Evolutionary conservation across 208 protist species (phyloP).

Genomic region (Leishmania tarentolae): DNA sequence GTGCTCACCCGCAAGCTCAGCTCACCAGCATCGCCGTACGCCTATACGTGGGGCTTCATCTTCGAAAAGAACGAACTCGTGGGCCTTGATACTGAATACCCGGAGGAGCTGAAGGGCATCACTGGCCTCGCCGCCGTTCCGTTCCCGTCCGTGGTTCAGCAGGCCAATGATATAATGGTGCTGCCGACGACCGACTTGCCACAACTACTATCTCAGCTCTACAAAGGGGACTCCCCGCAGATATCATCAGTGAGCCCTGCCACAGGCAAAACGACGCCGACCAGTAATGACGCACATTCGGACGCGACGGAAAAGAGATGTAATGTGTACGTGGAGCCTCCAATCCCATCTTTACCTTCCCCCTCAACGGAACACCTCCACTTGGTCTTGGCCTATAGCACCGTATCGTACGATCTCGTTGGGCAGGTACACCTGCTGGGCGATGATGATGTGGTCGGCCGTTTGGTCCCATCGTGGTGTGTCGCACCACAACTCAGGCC

Average conservation of each 20-base stretch:
- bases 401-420: slow-evolving; percentile 34
- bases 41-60: slow-evolving; percentile 18
- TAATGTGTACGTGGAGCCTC: not conserved
- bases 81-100: not conserved
- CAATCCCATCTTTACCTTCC: not conserved
- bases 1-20: slow-evolving; percentile 4
- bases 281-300: not conserved
- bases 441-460: slow-evolving; percentile 25
- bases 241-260: not conserved
- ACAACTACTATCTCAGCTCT: slow-evolving; percentile 1
- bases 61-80: slow-evolving; percentile 22
- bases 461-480: slow-evolving; percentile 31
- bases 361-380: slow-evolving; percentile 18
- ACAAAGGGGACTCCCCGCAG: not conserved
- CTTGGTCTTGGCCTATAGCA: slow-evolving; percentile 31
- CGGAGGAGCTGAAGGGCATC: not conserved
- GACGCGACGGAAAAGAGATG: not conserved
- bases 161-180: slow-evolving; percentile 32
- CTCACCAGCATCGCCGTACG: not conserved
- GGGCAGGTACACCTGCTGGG: slow-evolving; percentile 30
- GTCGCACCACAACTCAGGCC: slow-evolving; percentile 23
- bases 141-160: slow-evolving; percentile 33
- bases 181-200: slow-evolving; percentile 8
- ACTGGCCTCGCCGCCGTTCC: slow-evolving; percentile 14
- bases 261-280: not conserved